These are phyloP conservation scores for Diaporthe ilicicola DNA, from an alignment of 2,329 filamentous ascomycete species.

Conservation along the genomic window DNA sequence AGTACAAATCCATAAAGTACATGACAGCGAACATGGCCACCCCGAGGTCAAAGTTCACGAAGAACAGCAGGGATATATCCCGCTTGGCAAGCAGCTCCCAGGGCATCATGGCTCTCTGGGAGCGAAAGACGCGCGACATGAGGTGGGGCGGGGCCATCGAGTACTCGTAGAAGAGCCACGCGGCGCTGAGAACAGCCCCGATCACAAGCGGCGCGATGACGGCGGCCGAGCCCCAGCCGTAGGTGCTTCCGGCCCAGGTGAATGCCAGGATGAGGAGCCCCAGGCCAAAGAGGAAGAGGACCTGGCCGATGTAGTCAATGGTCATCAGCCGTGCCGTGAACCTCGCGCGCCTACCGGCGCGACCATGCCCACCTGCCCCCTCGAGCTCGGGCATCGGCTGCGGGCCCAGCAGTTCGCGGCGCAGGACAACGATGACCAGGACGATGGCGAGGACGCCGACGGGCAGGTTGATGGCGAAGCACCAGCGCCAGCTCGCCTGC, in stretches of 20 bases:
- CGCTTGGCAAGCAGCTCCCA: constrained; percentile 64
- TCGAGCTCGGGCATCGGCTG: constrained; percentile 56
- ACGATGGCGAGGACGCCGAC: constrained; percentile 60
- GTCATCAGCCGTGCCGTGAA: constrained; percentile 60
- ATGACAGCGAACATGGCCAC: constrained; percentile 62
- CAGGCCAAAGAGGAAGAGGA: constrained; percentile 64
- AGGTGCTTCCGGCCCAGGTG: constrained; percentile 62
- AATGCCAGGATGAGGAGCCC: constrained; percentile 63
- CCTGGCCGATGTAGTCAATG: constrained; percentile 63
- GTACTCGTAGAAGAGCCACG: constrained; percentile 61
- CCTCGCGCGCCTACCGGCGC: constrained; percentile 32
- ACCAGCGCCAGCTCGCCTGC: constrained; percentile 69
- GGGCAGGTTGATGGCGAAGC: constrained; percentile 71
- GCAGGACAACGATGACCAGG: constrained; percentile 64
- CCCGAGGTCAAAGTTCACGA: constrained; percentile 68
- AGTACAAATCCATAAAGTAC: constrained; percentile 76
- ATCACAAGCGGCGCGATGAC: constrained; percentile 59
- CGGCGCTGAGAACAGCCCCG: constrained; percentile 50
- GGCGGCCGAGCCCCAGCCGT: constrained; percentile 58
- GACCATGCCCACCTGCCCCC: constrained; percentile 39
- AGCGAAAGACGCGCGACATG: constrained; percentile 58
- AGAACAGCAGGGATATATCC: constrained; percentile 69
- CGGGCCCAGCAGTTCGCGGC: constrained; percentile 65
- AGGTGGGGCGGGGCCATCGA: constrained; percentile 59
- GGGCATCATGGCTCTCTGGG: constrained; percentile 70